phyloP scores from a whole-genome alignment of 768 basidiomycete species.

The Pisolithus marmoratus region DNA sequence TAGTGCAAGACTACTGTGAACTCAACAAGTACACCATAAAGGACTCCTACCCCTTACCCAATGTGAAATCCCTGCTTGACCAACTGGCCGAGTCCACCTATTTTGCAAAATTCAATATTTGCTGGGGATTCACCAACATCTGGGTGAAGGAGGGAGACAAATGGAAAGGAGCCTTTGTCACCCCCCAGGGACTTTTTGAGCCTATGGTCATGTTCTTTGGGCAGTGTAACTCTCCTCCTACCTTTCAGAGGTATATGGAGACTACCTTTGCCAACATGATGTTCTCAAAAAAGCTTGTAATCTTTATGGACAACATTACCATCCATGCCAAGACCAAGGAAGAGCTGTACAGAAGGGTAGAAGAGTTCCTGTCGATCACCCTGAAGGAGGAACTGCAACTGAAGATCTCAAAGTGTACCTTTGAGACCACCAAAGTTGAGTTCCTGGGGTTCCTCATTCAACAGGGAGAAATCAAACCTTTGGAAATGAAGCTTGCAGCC shows the following conservation, averaged over 20 bases:
- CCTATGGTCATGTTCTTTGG: slow-evolving; percentile 1
- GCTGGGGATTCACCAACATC: background rate
- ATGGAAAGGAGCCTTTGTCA: background rate
- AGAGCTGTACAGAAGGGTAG: no score
- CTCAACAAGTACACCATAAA: background rate
- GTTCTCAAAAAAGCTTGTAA: background rate
- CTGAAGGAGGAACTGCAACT: no score
- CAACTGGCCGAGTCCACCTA: background rate
- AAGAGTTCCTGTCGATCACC: no score
- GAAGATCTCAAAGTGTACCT: no score
- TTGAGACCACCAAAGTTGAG: no score
- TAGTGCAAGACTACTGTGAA: background rate
- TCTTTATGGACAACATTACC: background rate
- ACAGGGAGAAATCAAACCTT: no score
- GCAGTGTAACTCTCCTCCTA: background rate
- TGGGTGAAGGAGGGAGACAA: background rate
- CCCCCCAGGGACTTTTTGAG: background rate
- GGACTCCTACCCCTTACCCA: background rate
- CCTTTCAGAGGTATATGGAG: background rate
- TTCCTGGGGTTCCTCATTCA: no score
- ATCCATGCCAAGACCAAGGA: background rate
- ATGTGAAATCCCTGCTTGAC: background rate
- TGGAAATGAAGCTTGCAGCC: no score
- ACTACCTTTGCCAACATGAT: background rate
- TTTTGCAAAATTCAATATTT: background rate